Conservation (phyloP, 2,329 filamentous ascomycete species). For the Graphilbum fragrans region DNA sequence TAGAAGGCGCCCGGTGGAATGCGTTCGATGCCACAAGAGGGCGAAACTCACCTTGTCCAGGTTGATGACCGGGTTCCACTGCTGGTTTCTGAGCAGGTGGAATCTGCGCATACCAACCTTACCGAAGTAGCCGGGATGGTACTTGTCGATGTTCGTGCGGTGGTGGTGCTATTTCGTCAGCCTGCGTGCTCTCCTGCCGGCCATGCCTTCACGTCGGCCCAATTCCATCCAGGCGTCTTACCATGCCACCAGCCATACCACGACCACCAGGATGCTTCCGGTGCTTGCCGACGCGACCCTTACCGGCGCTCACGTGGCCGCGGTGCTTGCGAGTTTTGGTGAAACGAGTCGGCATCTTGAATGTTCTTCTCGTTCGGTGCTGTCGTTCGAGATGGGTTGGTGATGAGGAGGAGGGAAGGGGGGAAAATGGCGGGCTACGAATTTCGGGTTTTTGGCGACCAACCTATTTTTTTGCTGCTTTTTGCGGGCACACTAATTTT, state of each 20-base stretch:
- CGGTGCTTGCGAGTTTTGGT: slow-evolving; percentile 75
- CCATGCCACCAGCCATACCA: slow-evolving; percentile 79
- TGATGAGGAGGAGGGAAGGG: neutral
- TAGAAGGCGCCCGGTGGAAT: no score
- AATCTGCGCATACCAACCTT: slow-evolving; percentile 94
- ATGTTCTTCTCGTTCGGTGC: slow-evolving; percentile 6
- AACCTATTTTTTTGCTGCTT: neutral
- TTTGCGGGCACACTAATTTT: neutral
- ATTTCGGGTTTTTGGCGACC: neutral
- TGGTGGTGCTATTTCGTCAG: slow-evolving; percentile 60
- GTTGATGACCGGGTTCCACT: slow-evolving; percentile 99
- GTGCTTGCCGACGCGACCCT: slow-evolving; percentile 98
- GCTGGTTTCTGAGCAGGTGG: slow-evolving; percentile 90
- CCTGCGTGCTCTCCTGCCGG: slow-evolving; percentile 25
- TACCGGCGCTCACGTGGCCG: slow-evolving; percentile 96
- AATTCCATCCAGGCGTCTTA: slow-evolving; percentile 1
- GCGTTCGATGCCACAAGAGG: no score
- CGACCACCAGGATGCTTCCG: slow-evolving; percentile 78
- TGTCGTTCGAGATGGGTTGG: slow-evolving; percentile 6
- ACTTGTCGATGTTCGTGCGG: slow-evolving; percentile 74
- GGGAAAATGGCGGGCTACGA: neutral
- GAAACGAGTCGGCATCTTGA: slow-evolving; percentile 52
- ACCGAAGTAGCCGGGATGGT: slow-evolving; percentile 98
- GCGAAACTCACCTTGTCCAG: slow-evolving; percentile 76
- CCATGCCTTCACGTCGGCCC: no score